Percentiles rank a stretch among this genome's conserved stretches.
phyloP scores from a whole-genome alignment of 495 filamentous ascomycete genomes.

The Podospora conica region DNA sequence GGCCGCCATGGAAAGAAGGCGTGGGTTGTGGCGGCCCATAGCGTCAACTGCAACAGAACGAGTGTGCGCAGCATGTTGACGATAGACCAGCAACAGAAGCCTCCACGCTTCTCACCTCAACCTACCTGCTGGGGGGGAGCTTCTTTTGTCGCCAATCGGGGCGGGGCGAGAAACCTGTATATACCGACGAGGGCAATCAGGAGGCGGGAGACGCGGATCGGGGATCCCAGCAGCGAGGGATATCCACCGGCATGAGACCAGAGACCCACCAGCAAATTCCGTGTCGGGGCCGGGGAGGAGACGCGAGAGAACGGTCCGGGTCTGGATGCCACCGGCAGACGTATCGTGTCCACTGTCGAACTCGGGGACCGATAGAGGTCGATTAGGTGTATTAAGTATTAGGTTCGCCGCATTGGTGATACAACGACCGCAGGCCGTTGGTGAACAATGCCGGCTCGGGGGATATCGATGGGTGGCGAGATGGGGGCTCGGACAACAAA shows the following conservation, averaged over 20 bases:
- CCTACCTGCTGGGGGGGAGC: conserved; percentile 8
- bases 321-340: not conserved
- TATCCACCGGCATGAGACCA: not conserved
- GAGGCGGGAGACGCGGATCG: not conserved
- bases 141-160: conserved; percentile 6
- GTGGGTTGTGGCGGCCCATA: conserved; percentile 35
- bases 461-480: not conserved
- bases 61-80: conserved; percentile 36
- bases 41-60: conserved; percentile 33
- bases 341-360: conserved; percentile 1
- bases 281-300: not conserved
- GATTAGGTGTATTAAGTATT: conserved; percentile 10
- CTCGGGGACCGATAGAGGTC: not conserved
- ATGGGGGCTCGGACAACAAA: not conserved
- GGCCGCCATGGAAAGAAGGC: conserved; percentile 35
- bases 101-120: conserved; percentile 25
- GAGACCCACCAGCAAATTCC: conserved; percentile 3
- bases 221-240: not conserved
- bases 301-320: conserved; percentile 1
- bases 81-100: conserved; percentile 11
- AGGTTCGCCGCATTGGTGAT: conserved; percentile 3
- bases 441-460: not conserved
- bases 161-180: conserved; percentile 1
- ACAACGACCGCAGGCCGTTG: not conserved
- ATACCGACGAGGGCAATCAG: not conserved